Base-by-base conservation (phyloP, 495 filamentous ascomycete genomes). In the Ascobolus immersus region DNA sequence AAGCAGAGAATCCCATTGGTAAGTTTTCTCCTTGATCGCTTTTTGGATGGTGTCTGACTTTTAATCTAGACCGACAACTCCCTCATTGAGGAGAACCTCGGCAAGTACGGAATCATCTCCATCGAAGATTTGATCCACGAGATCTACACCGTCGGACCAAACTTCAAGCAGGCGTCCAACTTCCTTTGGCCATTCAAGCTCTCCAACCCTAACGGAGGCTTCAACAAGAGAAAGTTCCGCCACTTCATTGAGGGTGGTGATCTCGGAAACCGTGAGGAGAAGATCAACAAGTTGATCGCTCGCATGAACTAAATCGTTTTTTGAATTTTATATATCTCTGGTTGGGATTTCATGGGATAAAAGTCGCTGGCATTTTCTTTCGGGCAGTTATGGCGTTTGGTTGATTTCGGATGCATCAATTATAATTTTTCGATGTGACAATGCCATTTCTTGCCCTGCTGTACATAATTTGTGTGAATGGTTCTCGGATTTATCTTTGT, bases 161-260 rank as follows among this genome's bases (percentile, higher is more conserved):
- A 91, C 69, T 96, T 96, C 77, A 96, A 96, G 75, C 81, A 94
- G 67, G 79, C 78, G 54, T 75, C 77, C 69, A 96, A 94, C 74
- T 94, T 94, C 70, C 65, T 96, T 32, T 96, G 86, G 86, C 86
- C 86, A 50, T 96, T 96, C 73, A 94, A 96, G 75, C 72, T 96
- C 48, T 78, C 69, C 67, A 90, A 81, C 65, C 86, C 86, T 49
- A 96, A 61, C 42, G 89, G 86, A 52, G 84, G 89, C 33, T 96
- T 96, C 76, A 67, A 74, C 53, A 59, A 71, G 36, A 67, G 86
- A 57, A 96, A 94, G 67, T 94, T 94, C 75, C 80, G 79, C 66
- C 89, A 96, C 67, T 96, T 78, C 67, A 77, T 96, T 44, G 77
- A 94, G 71, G 86, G 86, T 59, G 84, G 84, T 69, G 86, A 96